Conservation (phyloP, 1,284 basidiomycete genomes). For the Ceratobasidium sp. region DNA sequence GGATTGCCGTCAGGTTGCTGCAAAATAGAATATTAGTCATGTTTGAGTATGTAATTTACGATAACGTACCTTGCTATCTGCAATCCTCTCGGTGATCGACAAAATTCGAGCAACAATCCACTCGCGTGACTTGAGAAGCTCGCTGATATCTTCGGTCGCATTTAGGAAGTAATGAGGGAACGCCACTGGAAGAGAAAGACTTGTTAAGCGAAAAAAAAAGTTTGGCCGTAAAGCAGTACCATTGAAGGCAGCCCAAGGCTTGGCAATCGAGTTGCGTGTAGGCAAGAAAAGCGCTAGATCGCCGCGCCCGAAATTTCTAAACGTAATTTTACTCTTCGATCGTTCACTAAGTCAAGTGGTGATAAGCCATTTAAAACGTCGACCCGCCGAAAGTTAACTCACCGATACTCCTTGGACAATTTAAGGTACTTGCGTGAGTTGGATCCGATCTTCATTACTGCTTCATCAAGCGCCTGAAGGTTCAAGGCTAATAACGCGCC, state of each 20-base stretch:
- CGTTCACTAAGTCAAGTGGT: conserved; percentile 63
- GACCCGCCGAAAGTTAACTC: neutral
- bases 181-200: conserved; percentile 67
- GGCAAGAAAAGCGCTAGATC: conserved; percentile 96
- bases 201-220: neutral
- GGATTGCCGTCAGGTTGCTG: conserved; percentile 77
- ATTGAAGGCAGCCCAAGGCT: conserved; percentile 98
- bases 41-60: neutral
- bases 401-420: conserved; percentile 90
- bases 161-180: conserved; percentile 98
- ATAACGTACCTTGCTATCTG: conserved; percentile 74
- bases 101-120: conserved; percentile 96
- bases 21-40: conserved; percentile 43
- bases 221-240: conserved; percentile 55
- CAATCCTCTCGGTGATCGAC: conserved; percentile 86
- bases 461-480: conserved; percentile 84
- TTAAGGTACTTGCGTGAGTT: conserved; percentile 97
- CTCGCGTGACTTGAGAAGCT: conserved; percentile 86
- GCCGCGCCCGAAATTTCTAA: conserved; percentile 90
- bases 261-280: conserved; percentile 90
- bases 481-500: conserved; percentile 78
- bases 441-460: conserved; percentile 79
- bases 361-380: neutral
- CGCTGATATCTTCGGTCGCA: conserved; percentile 82
- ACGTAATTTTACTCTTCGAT: conserved; percentile 92